Percentiles rank a stretch among this genome's conserved stretches.
Evolutionary conservation across 768 basidiomycete species (phyloP).

Genomic region (Vishniacozyma victoriae): DNA sequence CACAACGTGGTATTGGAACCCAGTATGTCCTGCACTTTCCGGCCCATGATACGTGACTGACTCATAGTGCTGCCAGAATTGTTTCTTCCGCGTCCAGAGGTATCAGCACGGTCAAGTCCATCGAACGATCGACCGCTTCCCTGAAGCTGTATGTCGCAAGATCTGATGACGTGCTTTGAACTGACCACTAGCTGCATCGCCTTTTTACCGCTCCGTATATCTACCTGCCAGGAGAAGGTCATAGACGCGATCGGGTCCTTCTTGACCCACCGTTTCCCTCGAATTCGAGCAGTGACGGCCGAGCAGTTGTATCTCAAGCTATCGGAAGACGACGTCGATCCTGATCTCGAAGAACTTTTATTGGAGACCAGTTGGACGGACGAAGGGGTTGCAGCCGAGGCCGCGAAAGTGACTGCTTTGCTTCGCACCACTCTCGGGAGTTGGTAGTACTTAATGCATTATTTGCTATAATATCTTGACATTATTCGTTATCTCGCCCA

Average conservation of each 20-base stretch:
- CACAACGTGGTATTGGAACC: too few relatives aligned
- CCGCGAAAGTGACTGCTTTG: constrained; percentile 4
- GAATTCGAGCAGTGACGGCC: constrained; percentile 69
- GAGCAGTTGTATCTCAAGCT: constrained; percentile 75
- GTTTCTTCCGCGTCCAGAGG: constrained; percentile 59
- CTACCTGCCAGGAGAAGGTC: constrained; percentile 50
- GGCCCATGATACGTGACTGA: too few relatives aligned
- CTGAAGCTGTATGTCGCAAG: constrained; percentile 68
- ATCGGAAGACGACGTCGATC: constrained; percentile 17
- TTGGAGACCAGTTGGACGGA: constrained; percentile 26
- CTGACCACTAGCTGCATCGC: too few relatives aligned
- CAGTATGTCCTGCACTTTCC: too few relatives aligned
- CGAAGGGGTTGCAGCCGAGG: constrained; percentile 1
- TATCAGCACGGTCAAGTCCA: constrained; percentile 66
- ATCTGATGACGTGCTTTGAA: background rate
- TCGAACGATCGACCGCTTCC: constrained; percentile 70
- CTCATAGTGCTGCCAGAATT: constrained; percentile 55
- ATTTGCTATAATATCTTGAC: too few relatives aligned
- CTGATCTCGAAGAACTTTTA: constrained; percentile 30
- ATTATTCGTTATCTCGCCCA: constrained; percentile 13
- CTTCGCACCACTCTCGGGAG: background rate
- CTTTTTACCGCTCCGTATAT: too few relatives aligned
- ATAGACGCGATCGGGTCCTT: constrained; percentile 56
- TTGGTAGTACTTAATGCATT: too few relatives aligned
- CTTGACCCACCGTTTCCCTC: constrained; percentile 73